Percentiles rank a stretch among this genome's conserved stretches.
These are phyloP conservation scores for Penicillium ochrochloron DNA, from an alignment of 495 filamentous ascomycete genomes.

Conservation along the genomic window DNA sequence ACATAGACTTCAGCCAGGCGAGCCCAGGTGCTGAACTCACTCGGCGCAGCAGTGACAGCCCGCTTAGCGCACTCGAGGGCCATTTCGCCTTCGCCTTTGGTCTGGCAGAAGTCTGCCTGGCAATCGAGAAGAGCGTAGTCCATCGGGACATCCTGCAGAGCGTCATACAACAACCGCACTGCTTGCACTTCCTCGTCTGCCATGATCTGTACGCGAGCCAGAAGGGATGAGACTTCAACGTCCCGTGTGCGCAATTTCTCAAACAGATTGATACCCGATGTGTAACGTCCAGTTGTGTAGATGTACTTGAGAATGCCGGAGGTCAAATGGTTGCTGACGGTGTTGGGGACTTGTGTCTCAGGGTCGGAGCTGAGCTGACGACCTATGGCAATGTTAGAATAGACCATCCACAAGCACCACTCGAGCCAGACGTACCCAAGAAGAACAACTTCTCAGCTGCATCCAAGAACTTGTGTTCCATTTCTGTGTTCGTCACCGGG, in stretches of 20 bases:
- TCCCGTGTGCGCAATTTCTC: slow-evolving; percentile 92
- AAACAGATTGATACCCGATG: slow-evolving; percentile 96
- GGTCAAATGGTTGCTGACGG: slow-evolving; percentile 94
- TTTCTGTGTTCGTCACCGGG: slow-evolving; percentile 94
- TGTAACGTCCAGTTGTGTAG: slow-evolving; percentile 89
- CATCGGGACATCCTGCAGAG: slow-evolving; percentile 89
- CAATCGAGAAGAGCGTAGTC: slow-evolving; percentile 93
- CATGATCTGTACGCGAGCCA: slow-evolving; percentile 86
- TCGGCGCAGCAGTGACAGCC: slow-evolving; percentile 90
- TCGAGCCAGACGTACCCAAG: slow-evolving; percentile 60
- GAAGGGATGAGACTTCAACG: slow-evolving; percentile 89
- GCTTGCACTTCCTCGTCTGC: slow-evolving; percentile 97
- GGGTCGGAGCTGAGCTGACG: slow-evolving; percentile 97
- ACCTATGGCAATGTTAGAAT: slow-evolving; percentile 52
- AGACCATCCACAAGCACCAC: too few relatives aligned
- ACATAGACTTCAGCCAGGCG: slow-evolving; percentile 91
- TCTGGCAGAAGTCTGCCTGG: slow-evolving; percentile 89
- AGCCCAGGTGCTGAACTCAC: slow-evolving; percentile 97
- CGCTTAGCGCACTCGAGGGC: slow-evolving; percentile 92
- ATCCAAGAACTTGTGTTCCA: slow-evolving; percentile 94
- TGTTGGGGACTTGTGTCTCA: slow-evolving; percentile 95
- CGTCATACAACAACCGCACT: slow-evolving; percentile 83
- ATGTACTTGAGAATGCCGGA: slow-evolving; percentile 95
- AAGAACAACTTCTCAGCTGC: slow-evolving; percentile 96
- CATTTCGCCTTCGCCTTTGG: slow-evolving; percentile 83